These are phyloP conservation scores for Cyberlindnera lachancei DNA, from an alignment of 805 yeast species.

Conservation along the genomic window DNA sequence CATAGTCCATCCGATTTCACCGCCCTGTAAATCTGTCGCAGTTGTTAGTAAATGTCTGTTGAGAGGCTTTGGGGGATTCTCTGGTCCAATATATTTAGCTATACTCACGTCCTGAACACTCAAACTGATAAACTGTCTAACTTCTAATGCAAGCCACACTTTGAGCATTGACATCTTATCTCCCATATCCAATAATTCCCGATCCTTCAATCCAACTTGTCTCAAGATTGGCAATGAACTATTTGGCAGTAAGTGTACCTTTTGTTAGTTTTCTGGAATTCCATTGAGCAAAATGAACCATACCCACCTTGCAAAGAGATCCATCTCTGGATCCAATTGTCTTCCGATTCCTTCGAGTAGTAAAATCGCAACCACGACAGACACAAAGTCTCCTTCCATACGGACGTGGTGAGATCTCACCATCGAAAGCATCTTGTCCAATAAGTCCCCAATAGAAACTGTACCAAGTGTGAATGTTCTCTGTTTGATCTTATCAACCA, in stretches of 20 bases:
- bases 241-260: no score
- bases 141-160: slow-evolving; percentile 87
- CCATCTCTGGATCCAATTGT: slow-evolving; percentile 87
- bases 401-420: slow-evolving; percentile 91
- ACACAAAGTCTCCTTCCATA: slow-evolving; percentile 95
- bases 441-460: slow-evolving; percentile 82
- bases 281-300: slow-evolving; percentile 32
- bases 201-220: slow-evolving; percentile 68
- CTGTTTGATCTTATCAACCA: slow-evolving; percentile 74
- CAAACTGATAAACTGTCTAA: slow-evolving; percentile 76
- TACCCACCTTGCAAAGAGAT: slow-evolving; percentile 93
- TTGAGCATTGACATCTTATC: slow-evolving; percentile 75
- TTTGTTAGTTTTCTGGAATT: slow-evolving; percentile 22
- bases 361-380: slow-evolving; percentile 89
- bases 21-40: slow-evolving; percentile 32
- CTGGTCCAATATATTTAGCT: background rate
- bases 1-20: slow-evolving; percentile 60
- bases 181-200: slow-evolving; percentile 48
- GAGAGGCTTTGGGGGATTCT: background rate
- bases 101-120: slow-evolving; percentile 69
- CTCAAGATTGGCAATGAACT: slow-evolving; percentile 38
- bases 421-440: slow-evolving; percentile 84
- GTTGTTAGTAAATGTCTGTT: slow-evolving; percentile 15
- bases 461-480: slow-evolving; percentile 90
- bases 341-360: slow-evolving; percentile 93